Evolutionary conservation across 306 rosid species (phyloP).

Genomic region (Hylodesmum podocarpum): DNA sequence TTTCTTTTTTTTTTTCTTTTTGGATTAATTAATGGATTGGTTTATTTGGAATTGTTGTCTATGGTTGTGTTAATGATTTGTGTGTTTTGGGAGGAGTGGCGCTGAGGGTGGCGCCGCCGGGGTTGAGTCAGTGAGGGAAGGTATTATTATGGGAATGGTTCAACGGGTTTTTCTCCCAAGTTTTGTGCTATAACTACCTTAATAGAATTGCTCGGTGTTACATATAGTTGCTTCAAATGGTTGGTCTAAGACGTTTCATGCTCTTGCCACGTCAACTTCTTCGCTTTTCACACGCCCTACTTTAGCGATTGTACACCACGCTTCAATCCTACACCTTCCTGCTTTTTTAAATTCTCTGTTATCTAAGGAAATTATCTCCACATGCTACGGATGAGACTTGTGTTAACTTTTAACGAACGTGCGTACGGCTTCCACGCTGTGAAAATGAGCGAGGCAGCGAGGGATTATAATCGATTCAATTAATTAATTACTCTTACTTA

Average conservation of each 20-base stretch:
- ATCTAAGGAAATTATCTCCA: not conserved
- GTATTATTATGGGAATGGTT: constrained; percentile 31
- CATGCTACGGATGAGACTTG: too few relatives aligned
- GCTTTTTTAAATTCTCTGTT: not conserved
- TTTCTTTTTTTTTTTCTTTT: too few relatives aligned
- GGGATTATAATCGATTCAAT: too few relatives aligned
- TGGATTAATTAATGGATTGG: too few relatives aligned
- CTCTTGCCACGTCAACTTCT: not conserved
- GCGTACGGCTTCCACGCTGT: not conserved
- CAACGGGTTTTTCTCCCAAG: constrained; percentile 46
- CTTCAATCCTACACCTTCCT: not conserved
- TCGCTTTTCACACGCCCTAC: not conserved
- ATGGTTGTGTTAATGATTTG: too few relatives aligned
- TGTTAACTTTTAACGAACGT: too few relatives aligned
- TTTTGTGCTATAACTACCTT: constrained; percentile 15
- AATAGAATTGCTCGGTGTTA: constrained; percentile 6
- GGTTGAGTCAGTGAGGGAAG: not conserved
- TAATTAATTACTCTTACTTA: too few relatives aligned
- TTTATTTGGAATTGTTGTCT: too few relatives aligned
- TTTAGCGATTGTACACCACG: not conserved
- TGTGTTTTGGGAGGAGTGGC: not conserved
- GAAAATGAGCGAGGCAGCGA: too few relatives aligned
- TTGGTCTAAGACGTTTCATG: constrained; percentile 26
- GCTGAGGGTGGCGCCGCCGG: constrained; percentile 38
- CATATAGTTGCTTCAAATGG: constrained; percentile 31